Conservation (phyloP, 2,329 filamentous ascomycete species). For the Alternaria viburni region DNA sequence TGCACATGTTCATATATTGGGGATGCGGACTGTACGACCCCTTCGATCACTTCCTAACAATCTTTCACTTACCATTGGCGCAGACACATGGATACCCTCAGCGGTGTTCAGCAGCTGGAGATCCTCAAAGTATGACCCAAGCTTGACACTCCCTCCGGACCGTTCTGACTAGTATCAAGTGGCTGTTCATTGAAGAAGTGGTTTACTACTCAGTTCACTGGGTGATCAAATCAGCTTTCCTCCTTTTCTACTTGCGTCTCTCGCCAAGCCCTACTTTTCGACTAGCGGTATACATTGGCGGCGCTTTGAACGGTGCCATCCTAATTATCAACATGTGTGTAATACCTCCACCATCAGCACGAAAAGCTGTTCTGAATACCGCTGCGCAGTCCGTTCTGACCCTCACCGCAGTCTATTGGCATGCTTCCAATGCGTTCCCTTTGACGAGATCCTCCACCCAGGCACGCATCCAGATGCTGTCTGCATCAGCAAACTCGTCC, state of each 20-base stretch:
- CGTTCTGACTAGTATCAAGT: neutral
- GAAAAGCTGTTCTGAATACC: neutral
- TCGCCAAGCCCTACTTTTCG: conserved; percentile 32
- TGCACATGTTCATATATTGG: conserved; percentile 28
- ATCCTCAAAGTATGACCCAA: neutral
- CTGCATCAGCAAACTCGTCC: conserved; percentile 32
- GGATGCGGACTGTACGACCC: conserved; percentile 27
- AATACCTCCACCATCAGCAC: neutral
- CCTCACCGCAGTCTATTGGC: conserved; percentile 25
- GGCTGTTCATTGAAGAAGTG: conserved; percentile 42
- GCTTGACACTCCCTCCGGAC: neutral
- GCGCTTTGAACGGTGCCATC: conserved; percentile 31
- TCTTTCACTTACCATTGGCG: neutral
- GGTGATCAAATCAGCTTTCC: conserved; percentile 42
- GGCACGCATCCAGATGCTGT: conserved; percentile 29
- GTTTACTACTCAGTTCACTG: conserved; percentile 42
- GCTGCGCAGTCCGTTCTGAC: neutral
- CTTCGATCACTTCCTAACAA: neutral
- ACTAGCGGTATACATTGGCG: conserved; percentile 27
- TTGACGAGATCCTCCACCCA: conserved; percentile 39
- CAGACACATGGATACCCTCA: conserved; percentile 1
- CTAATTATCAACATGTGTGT: conserved; percentile 34
- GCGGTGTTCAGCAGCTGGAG: conserved; percentile 4
- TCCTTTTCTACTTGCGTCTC: conserved; percentile 45
- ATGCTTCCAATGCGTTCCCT: conserved; percentile 39